Percentiles rank a stretch among this genome's conserved stretches.
phyloP scores from a whole-genome alignment of 192 early-diverging fungal species.

The Allomyces arbusculus region DNA sequence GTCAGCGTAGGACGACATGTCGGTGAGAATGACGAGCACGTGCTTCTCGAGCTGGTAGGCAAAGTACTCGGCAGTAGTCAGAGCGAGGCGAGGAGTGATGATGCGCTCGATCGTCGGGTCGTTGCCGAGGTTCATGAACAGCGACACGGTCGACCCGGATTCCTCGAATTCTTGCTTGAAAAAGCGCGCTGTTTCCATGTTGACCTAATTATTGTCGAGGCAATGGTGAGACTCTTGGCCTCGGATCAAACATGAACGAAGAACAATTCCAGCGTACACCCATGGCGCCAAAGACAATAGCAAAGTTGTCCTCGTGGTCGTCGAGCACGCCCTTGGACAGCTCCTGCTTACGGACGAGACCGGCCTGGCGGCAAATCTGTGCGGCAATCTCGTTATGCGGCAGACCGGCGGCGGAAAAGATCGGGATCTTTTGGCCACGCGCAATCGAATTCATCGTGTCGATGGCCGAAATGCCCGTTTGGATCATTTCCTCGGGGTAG shows the following conservation, averaged over 20 bases:
- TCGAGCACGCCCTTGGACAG: conserved; percentile 81
- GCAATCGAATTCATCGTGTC: conserved; percentile 99
- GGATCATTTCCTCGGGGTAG: conserved; percentile 99
- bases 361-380: conserved; percentile 97
- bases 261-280: conserved; percentile 26
- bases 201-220: conserved; percentile 23
- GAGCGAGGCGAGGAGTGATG: conserved; percentile 91
- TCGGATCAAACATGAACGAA: neutral
- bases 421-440: conserved; percentile 99
- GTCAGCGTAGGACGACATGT: conserved; percentile 99
- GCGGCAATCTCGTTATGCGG: conserved; percentile 99
- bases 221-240: neutral
- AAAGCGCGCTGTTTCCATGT: conserved; percentile 98
- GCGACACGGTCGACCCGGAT: conserved; percentile 92
- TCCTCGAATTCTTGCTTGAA: conserved; percentile 99
- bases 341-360: conserved; percentile 72
- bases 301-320: conserved; percentile 95
- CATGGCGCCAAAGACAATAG: conserved; percentile 98
- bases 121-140: conserved; percentile 98
- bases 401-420: conserved; percentile 94
- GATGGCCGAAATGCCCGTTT: conserved; percentile 96
- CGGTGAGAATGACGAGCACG: conserved; percentile 94
- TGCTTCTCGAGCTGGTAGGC: conserved; percentile 99
- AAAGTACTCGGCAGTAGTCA: conserved; percentile 98
- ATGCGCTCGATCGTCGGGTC: conserved; percentile 99